These are phyloP conservation scores for Kandelia obovata DNA, from an alignment of 345 rosid species.

Conservation along the genomic window DNA sequence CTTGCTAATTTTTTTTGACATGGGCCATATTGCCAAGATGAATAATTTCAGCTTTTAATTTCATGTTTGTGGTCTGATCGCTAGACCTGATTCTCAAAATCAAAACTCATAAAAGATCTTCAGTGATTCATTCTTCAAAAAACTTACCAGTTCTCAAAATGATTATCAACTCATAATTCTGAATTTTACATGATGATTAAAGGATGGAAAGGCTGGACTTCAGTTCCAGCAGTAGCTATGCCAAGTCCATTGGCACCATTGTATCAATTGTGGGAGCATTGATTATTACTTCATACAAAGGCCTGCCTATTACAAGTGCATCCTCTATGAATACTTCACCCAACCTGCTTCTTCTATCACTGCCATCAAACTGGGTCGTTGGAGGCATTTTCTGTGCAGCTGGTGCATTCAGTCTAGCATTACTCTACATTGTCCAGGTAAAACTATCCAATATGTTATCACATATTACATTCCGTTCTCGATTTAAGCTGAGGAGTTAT, in stretches of 20 bases:
- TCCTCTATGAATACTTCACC: background rate
- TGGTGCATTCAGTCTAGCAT: conserved; percentile 1
- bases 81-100: no score
- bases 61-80: no score
- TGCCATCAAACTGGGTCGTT: conserved; percentile 20
- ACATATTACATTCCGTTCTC: no score
- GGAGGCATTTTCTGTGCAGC: conserved; percentile 28
- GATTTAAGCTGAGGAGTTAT: no score
- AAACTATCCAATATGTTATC: background rate
- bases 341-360: background rate
- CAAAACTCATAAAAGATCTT: no score
- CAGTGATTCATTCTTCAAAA: no score
- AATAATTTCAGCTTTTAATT: no score
- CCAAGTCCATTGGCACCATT: conserved; percentile 26
- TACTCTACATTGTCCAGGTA: conserved; percentile 24
- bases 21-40: no score
- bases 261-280: conserved; percentile 25
- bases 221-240: conserved; percentile 20
- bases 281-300: conserved; percentile 23
- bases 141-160: no score
- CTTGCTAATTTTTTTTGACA: no score
- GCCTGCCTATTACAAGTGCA: conserved; percentile 8
- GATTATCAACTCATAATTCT: background rate
- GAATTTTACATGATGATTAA: background rate
- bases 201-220: conserved; percentile 31